These are phyloP conservation scores for Colletotrichum tabaci DNA, from an alignment of 2,329 filamentous ascomycete species.

Conservation along the genomic window DNA sequence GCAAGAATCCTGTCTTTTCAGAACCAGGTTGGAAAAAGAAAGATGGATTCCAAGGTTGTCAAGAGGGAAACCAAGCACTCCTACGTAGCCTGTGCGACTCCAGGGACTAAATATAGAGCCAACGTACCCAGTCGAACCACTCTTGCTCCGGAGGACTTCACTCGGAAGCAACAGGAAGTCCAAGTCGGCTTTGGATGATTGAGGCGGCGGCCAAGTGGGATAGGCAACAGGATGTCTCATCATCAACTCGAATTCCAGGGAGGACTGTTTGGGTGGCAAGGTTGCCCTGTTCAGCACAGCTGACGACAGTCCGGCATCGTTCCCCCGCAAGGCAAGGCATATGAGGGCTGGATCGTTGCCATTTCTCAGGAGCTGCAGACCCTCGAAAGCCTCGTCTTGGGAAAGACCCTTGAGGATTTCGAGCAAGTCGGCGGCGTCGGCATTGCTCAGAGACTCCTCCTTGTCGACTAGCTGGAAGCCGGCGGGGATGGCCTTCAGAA, in stretches of 20 bases:
- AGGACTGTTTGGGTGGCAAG: slow-evolving; percentile 8
- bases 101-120: not conserved
- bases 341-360: not conserved
- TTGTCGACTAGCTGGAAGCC: slow-evolving; percentile 1
- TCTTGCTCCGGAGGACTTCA: not conserved
- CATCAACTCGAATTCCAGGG: slow-evolving; percentile 22
- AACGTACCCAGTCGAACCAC: not conserved
- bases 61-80: not conserved
- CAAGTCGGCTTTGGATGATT: not conserved
- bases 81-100: not conserved
- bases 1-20: not conserved
- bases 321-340: not conserved
- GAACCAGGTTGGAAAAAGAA: too few species aligned
- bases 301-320: not conserved
- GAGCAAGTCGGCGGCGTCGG: slow-evolving; percentile 6
- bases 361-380: not conserved
- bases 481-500: not conserved
- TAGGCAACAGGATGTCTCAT: slow-evolving; percentile 14
- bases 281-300: slow-evolving; percentile 1
- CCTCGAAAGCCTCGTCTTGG: not conserved
- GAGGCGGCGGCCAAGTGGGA: slow-evolving; percentile 3
- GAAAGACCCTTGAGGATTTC: not conserved
- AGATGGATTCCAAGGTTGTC: too few species aligned
- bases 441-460: not conserved
- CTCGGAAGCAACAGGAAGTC: slow-evolving; percentile 1